Evolutionary conservation across 495 filamentous ascomycete genomes (phyloP), one percentile per base, ranked within the genome.

Genomic region (Xylaria flabelliformis): DNA sequence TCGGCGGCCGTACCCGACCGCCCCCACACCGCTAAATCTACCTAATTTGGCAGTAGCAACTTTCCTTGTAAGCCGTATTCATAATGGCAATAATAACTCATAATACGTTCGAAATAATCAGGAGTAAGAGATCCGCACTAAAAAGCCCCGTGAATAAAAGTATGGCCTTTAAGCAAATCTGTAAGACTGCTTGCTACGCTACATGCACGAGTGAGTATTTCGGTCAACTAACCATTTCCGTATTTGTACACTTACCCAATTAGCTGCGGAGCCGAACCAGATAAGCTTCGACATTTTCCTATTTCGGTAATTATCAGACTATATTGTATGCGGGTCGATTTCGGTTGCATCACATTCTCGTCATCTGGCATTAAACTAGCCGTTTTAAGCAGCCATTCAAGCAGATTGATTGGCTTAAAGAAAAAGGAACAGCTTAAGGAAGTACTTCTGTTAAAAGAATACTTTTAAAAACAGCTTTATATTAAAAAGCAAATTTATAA

Each of bases 271-370:
- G n/a, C 41, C 12, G 39, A 51, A 9, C 48, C 48, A 21, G 48
- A 51, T 51, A 21, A 51, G 48, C 48, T 51, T 51, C n/a, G n/a
- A 64, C 62, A 64, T 64, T 64, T 64, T 64, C 62, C 62, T 64
- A 64, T 64, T 64, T 24, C 19, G 32, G 62, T 42, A 46, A 48
- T 41, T 64, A 24, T 46, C 21, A 12, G 24, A 15, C 7, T n/a
- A n/a, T n/a, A n/a, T n/a, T n/a, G n/a, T n/a, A n/a, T n/a, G n/a
- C n/a, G n/a, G n/a, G n/a, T n/a, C n/a, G n/a, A n/a, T n/a, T n/a
- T n/a, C n/a, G n/a, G n/a, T n/a, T n/a, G n/a, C n/a, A n/a, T n/a
- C n/a, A n/a, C n/a, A n/a, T n/a, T n/a, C n/a, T n/a, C n/a, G n/a
- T n/a, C n/a, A n/a, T n/a, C n/a, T n/a, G n/a, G n/a, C n/a, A n/a